These are phyloP conservation scores for Colletotrichum sp. DNA, from an alignment of 2,329 filamentous ascomycete species.

Conservation along the genomic window DNA sequence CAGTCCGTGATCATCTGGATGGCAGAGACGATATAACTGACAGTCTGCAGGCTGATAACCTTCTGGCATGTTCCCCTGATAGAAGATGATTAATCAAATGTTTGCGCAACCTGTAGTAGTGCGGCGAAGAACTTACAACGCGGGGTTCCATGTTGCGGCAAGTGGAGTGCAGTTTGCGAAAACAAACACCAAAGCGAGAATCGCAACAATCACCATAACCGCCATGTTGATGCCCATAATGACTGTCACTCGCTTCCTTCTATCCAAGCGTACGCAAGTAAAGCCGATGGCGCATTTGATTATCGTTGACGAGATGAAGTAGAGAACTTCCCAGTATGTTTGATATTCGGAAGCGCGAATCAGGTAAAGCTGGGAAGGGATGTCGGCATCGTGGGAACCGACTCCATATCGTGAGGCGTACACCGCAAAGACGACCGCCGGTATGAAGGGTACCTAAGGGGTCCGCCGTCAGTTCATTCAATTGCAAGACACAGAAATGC, in stretches of 20 bases:
- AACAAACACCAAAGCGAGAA: slow-evolving; percentile 19
- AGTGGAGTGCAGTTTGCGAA: slow-evolving; percentile 26
- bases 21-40: slow-evolving; percentile 25
- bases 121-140: slow-evolving; percentile 9
- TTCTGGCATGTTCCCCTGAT: slow-evolving; percentile 5
- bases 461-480: not conserved
- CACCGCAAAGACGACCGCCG: not conserved
- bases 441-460: not conserved
- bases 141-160: slow-evolving; percentile 24
- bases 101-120: accelerated
- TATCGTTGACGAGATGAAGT: slow-evolving; percentile 25
- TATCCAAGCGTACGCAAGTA: slow-evolving; percentile 23
- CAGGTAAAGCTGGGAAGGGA: not conserved
- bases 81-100: not conserved
- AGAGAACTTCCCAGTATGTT: slow-evolving; percentile 12
- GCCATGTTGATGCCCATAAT: slow-evolving; percentile 22
- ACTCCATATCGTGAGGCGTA: not conserved
- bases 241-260: slow-evolving; percentile 2
- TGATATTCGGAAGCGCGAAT: slow-evolving; percentile 3
- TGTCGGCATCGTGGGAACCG: not conserved
- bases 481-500: not conserved
- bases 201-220: slow-evolving; percentile 11
- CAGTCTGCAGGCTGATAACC: slow-evolving; percentile 1
- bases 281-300: slow-evolving; percentile 27
- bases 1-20: slow-evolving; percentile 30